Conservation (phyloP, 495 filamentous ascomycete species). For the Tuber microsphaerosporum region DNA sequence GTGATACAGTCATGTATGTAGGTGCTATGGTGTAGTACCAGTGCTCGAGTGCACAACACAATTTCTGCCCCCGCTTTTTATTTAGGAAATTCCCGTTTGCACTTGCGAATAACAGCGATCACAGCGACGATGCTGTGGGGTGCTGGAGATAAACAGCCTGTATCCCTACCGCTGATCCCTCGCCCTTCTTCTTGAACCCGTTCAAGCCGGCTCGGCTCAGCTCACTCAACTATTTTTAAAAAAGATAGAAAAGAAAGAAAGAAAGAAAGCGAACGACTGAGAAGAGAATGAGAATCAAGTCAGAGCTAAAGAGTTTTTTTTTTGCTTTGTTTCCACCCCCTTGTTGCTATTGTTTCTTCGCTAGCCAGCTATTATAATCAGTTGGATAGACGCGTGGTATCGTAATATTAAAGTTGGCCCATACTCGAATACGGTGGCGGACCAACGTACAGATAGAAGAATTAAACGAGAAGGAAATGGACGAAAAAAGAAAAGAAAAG, state of each 20-base stretch:
- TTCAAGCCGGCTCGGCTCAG: not conserved
- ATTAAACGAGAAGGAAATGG: not conserved
- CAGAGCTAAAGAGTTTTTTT: not conserved
- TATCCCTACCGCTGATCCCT: conserved; percentile 2
- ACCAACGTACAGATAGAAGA: not conserved
- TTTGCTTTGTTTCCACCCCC: not conserved
- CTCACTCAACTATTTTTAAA: not conserved
- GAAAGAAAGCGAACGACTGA: not conserved
- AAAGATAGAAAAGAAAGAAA: not conserved
- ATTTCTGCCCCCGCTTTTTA: not conserved
- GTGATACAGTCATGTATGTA: not conserved
- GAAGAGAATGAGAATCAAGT: not conserved
- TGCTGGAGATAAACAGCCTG: not conserved
- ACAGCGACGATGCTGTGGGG: not conserved
- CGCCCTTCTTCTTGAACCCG: not conserved
- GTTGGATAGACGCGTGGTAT: conserved; percentile 1
- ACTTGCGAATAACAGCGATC: not conserved
- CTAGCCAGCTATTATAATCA: not conserved
- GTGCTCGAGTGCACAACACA: not conserved
- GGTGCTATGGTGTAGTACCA: not conserved
- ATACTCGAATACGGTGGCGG: not conserved
- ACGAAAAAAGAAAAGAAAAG: not conserved
- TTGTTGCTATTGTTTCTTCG: not conserved
- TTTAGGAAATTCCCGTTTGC: conserved; percentile 1
- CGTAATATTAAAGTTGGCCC: not conserved